A percentile compares a stretch with the other conserved stretches of the same genome.
These are phyloP conservation scores for Fusarium sp. DNA, from an alignment of 2,329 filamentous ascomycete species.

Conservation along the genomic window DNA sequence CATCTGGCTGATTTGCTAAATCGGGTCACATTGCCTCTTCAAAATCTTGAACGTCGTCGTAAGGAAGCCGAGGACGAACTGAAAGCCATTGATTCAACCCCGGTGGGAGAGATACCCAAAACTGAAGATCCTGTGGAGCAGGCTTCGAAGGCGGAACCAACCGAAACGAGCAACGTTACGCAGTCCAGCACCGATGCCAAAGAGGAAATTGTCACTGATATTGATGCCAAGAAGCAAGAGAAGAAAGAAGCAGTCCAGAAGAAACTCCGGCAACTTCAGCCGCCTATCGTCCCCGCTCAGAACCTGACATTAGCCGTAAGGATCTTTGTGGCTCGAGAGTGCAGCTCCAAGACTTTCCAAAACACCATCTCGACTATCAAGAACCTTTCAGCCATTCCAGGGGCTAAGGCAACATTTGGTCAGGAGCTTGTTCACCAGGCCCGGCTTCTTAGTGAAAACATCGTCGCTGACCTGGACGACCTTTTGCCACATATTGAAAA, in stretches of 20 bases:
- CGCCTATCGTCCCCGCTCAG: slow-evolving; percentile 85
- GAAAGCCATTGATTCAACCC: slow-evolving; percentile 51
- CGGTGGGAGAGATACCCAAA: slow-evolving; percentile 49
- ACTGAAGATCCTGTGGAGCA: slow-evolving; percentile 32
- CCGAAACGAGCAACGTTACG: slow-evolving; percentile 35
- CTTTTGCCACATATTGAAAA: slow-evolving; percentile 86
- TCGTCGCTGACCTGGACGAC: slow-evolving; percentile 84
- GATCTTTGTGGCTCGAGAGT: slow-evolving; percentile 94
- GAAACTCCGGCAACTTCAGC: slow-evolving; percentile 71
- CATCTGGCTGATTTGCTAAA: slow-evolving; percentile 87
- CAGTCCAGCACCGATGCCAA: slow-evolving; percentile 39
- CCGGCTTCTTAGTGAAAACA: slow-evolving; percentile 82
- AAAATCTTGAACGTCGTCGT: slow-evolving; percentile 82
- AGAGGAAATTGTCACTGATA: slow-evolving; percentile 40
- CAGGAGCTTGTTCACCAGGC: slow-evolving; percentile 90
- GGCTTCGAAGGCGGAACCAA: slow-evolving; percentile 45
- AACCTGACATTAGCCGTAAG: slow-evolving; percentile 95
- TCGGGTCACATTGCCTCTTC: slow-evolving; percentile 86
- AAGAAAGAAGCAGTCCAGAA: slow-evolving; percentile 56
- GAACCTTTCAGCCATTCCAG: slow-evolving; percentile 92
- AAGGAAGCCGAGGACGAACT: slow-evolving; percentile 73
- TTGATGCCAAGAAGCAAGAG: slow-evolving; percentile 46
- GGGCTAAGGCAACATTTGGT: slow-evolving; percentile 90
- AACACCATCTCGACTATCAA: slow-evolving; percentile 99
- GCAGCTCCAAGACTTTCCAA: slow-evolving; percentile 96